These are phyloP conservation scores for Nidula microcarpa DNA, from an alignment of 768 basidiomycete genomes.

Conservation along the genomic window DNA sequence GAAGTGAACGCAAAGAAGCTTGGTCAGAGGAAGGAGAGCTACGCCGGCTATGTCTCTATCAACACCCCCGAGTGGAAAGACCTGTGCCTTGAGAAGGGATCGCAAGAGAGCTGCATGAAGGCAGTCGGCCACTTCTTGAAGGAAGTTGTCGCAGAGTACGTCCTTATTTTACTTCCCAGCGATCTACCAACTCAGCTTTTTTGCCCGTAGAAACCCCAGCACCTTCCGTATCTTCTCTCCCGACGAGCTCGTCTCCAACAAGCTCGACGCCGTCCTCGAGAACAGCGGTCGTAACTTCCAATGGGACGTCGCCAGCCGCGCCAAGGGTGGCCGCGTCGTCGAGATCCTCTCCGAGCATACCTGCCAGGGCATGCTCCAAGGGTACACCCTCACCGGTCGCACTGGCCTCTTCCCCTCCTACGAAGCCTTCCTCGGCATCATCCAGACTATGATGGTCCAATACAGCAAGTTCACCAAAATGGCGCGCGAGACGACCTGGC, in stretches of 20 bases:
- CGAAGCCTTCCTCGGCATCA: conserved; percentile 88
- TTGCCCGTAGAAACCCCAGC: conserved; percentile 56
- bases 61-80: conserved; percentile 63
- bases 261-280: conserved; percentile 78
- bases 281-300: conserved; percentile 74
- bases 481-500: conserved; percentile 71
- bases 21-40: conserved; percentile 68
- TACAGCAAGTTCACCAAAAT: conserved; percentile 89
- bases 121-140: conserved; percentile 54
- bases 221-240: conserved; percentile 89
- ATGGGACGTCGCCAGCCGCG: conserved; percentile 71
- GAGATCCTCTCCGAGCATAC: conserved; percentile 91
- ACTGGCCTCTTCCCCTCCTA: conserved; percentile 87
- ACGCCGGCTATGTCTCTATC: conserved; percentile 59
- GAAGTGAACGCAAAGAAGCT: conserved; percentile 53
- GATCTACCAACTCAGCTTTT: not conserved
- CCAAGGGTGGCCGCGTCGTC: conserved; percentile 75
- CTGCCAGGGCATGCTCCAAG: conserved; percentile 88
- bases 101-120: conserved; percentile 77
- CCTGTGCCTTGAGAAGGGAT: conserved; percentile 47
- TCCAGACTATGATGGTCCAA: conserved; percentile 88
- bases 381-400: conserved; percentile 86
- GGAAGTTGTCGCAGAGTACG: conserved; percentile 53
- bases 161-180: not conserved
- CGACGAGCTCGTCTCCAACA: conserved; percentile 85